Evolutionary conservation across 1,284 basidiomycete species (phyloP).

Genomic region (Cutaneotrichosporon mucoides): DNA sequence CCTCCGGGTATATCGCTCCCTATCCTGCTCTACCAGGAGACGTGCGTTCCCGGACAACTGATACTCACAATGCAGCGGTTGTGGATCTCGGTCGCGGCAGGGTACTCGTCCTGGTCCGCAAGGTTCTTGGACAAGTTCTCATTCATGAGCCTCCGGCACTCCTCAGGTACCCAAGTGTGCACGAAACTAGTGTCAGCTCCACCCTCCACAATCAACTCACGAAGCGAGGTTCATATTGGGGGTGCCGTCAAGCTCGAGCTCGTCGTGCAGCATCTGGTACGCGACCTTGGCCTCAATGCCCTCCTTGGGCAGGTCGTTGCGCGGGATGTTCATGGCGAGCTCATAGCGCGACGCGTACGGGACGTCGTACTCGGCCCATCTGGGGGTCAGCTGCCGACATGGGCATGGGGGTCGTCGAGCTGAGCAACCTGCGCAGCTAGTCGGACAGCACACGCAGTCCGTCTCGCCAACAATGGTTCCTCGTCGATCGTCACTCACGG

Average conservation of each 20-base stretch:
- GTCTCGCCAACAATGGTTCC: neutral
- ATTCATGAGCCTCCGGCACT: conserved; percentile 65
- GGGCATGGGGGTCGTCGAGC: neutral
- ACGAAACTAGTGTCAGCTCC: conserved; percentile 56
- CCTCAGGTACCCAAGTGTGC: conserved; percentile 62
- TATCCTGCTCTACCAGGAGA: no score
- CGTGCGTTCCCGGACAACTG: no score
- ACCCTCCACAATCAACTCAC: conserved; percentile 18
- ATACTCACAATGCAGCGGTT: conserved; percentile 59
- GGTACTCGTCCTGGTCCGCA: conserved; percentile 90
- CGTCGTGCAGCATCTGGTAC: conserved; percentile 80
- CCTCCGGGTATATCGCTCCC: no score
- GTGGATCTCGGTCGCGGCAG: conserved; percentile 68
- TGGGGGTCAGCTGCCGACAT: conserved; percentile 5
- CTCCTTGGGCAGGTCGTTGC: conserved; percentile 47
- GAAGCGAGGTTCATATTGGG: conserved; percentile 73
- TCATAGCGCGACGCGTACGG: conserved; percentile 44
- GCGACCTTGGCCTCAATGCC: conserved; percentile 52
- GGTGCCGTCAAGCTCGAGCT: conserved; percentile 73
- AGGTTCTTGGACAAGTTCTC: conserved; percentile 87
- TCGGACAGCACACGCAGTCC: no score
- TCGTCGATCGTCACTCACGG: neutral
- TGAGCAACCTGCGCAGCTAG: neutral
- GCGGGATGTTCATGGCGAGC: conserved; percentile 41
- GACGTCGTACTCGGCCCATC: conserved; percentile 33